Conservation (phyloP, 768 basidiomycete genomes). For the Trametopsis cervina region DNA sequence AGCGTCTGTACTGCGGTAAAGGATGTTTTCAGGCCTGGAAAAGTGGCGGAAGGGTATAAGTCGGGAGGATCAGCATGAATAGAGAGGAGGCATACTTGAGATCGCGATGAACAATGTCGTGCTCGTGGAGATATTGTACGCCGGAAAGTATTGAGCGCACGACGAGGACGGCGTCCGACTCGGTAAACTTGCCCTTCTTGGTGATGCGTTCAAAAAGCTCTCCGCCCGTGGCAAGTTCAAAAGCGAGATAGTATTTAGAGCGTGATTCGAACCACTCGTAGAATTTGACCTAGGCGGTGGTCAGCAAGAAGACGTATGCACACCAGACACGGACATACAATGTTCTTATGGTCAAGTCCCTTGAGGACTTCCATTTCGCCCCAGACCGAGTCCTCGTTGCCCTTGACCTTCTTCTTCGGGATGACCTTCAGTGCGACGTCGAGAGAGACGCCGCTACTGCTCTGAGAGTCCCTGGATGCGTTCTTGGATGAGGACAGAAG, state of each 20-base stretch:
- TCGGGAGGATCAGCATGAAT: neutral
- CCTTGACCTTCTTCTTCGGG: constrained; percentile 91
- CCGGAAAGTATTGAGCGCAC: constrained; percentile 82
- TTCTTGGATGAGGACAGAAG: constrained; percentile 18
- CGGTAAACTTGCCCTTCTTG: constrained; percentile 85
- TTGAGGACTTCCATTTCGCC: constrained; percentile 91
- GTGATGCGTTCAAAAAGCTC: constrained; percentile 90
- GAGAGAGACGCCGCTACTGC: constrained; percentile 36
- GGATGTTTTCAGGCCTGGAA: constrained; percentile 86
- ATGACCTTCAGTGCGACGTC: constrained; percentile 89
- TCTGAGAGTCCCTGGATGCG: constrained; percentile 21
- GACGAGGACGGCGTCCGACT: constrained; percentile 79
- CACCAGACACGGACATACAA: constrained; percentile 42
- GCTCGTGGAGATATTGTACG: constrained; percentile 82
- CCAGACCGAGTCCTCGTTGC: constrained; percentile 84
- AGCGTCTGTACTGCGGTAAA: constrained; percentile 72
- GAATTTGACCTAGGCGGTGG: constrained; percentile 69
- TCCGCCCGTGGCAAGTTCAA: constrained; percentile 90
- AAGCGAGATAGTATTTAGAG: constrained; percentile 91
- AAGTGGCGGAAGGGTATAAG: too few species aligned
- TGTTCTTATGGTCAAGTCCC: constrained; percentile 86
- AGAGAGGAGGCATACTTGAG: constrained; percentile 55
- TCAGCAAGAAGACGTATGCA: neutral
- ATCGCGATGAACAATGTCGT: constrained; percentile 95
- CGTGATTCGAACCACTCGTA: constrained; percentile 96